Evolutionary conservation across 768 basidiomycete genomes (phyloP).

Genomic region (Russula olivacea): DNA sequence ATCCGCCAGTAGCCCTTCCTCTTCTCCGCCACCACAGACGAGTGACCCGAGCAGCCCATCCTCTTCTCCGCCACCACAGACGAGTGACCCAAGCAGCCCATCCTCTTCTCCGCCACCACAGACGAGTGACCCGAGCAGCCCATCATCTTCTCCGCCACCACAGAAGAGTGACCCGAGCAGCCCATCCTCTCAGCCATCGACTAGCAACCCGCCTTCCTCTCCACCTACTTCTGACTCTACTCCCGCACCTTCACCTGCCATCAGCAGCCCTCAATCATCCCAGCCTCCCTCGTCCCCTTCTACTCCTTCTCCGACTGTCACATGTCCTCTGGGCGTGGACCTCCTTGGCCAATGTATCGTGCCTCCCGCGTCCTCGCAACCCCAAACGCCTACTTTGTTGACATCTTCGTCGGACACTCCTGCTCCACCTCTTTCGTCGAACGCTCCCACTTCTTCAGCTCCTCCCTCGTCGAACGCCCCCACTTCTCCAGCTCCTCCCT

Average conservation of each 20-base stretch:
- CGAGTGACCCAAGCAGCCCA: neutral
- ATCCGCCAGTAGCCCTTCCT: neutral
- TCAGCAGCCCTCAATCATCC: neutral
- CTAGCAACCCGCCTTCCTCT: neutral
- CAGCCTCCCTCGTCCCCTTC: conserved; percentile 8
- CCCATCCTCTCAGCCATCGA: neutral
- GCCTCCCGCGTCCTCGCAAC: neutral
- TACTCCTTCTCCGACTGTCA: conserved; percentile 2
- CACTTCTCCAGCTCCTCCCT: neutral
- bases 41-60: neutral
- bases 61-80: neutral
- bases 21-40: neutral
- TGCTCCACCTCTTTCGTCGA: neutral
- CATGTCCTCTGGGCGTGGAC: conserved; percentile 3
- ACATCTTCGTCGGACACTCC: no score
- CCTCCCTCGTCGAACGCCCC: neutral
- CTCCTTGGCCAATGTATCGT: conserved; percentile 7
- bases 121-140: neutral
- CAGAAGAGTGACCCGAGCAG: neutral
- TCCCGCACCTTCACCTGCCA: conserved; percentile 17
- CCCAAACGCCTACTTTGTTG: neutral
- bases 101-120: neutral
- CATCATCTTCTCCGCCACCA: neutral
- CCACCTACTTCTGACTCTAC: conserved; percentile 1
- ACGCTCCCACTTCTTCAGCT: neutral